Base-by-base conservation (phyloP, 129 eudicot species). In the Flaveria brownii region DNA sequence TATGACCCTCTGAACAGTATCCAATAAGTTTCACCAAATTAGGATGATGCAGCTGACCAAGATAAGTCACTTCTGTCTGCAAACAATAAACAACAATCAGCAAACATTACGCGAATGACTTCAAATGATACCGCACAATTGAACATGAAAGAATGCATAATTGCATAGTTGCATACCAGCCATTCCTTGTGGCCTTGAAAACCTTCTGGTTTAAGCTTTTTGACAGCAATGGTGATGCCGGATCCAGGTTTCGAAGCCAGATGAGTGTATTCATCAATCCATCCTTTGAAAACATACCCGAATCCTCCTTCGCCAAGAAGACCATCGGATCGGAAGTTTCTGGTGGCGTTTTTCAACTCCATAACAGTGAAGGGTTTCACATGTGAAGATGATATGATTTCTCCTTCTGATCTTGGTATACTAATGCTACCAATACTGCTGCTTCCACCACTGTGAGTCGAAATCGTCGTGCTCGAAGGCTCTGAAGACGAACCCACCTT, bases 301-400 rank as follows among this genome's bases (percentile, higher is more conserved):
- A 93, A 93, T 61, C 98, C 98, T 56, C 98, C 98, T 82, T 93
- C 98, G n/a, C 98, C 98, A 13, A 93, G 95, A 69, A 93, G 96
- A 75, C 92, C 86, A 43, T 93, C 96, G 54, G 89, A 82, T 0
- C 92, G 82, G 75, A 93, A 93, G 78, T 91, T 93, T 80, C 89
- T 87, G 4, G 98, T 93, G 50, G 98, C 98, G 70, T 80, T 91
- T 78, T 75, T 91, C 51, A 93, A 72, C 62, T 93, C 98, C 63
- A 78, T 84, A 33, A 93, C 86, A 0, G 91, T 41, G 54, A 93
- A 90, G 42, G 97, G 39, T 73, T 87, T 93, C 55, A 88, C 80
- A 64, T 84, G 76, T 2, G 97, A 83, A 41, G 93, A 91, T 50
- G 88, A 86, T 65, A 88, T 71, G 61, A 93, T 86, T 64, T 93